Percentiles rank a stretch among this genome's conserved stretches.
These are phyloP conservation scores for Nematodospora anomalae DNA, from an alignment of 1,139 yeast genomes.

Conservation along the genomic window DNA sequence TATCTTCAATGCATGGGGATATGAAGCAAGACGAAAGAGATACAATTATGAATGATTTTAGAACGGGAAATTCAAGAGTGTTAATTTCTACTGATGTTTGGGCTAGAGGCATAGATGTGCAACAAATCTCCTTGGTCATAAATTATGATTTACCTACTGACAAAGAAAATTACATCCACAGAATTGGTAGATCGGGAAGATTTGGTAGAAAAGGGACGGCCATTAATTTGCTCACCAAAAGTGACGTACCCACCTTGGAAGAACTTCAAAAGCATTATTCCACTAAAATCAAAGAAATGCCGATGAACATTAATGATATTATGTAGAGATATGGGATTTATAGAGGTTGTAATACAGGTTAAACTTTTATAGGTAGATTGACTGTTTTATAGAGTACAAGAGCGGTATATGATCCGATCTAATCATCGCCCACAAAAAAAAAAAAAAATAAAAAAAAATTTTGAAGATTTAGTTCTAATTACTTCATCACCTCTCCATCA, in stretches of 20 bases:
- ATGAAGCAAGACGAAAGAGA: constrained; percentile 95
- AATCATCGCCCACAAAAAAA: background rate
- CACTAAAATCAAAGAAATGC: constrained; percentile 84
- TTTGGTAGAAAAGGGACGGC: constrained; percentile 97
- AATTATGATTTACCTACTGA: constrained; percentile 88
- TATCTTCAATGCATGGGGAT: constrained; percentile 94
- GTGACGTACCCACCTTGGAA: constrained; percentile 58
- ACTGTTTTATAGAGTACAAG: too few species aligned
- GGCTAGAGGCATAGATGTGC: constrained; percentile 98
- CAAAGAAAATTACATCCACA: constrained; percentile 86
- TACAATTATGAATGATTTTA: constrained; percentile 81
- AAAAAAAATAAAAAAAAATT: constrained; percentile 7
- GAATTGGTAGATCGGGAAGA: constrained; percentile 94
- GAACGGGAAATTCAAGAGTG: constrained; percentile 77
- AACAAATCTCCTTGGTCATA: constrained; percentile 91
- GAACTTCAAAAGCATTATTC: constrained; percentile 79
- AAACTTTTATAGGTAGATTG: background rate
- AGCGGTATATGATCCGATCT: background rate
- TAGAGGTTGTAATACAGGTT: background rate
- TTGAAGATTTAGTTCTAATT: constrained; percentile 1
- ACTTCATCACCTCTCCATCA: constrained; percentile 2
- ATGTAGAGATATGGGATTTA: constrained; percentile 20
- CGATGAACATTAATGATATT: constrained; percentile 63
- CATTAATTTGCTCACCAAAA: constrained; percentile 76
- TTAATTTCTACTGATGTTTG: constrained; percentile 93